These are phyloP conservation scores for Euphorbia corollata DNA, from an alignment of 441 rosid genomes.

Conservation along the genomic window DNA sequence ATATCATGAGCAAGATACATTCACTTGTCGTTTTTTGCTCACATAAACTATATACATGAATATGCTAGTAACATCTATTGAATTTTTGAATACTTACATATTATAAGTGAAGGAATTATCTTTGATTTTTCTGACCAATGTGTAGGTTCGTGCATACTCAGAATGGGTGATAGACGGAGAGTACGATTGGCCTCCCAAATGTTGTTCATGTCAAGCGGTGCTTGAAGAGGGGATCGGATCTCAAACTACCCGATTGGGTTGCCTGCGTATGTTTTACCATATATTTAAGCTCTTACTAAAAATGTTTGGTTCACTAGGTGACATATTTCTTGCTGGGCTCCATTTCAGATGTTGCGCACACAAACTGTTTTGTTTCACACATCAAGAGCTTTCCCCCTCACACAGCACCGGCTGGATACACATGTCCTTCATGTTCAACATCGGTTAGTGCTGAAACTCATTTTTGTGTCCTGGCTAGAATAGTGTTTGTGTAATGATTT, in stretches of 20 bases:
- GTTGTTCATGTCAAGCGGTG: constrained; percentile 69
- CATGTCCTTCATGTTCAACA: constrained; percentile 79
- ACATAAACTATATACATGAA: background rate
- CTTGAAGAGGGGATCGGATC: constrained; percentile 61
- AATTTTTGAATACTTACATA: background rate
- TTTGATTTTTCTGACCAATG: constrained; percentile 10
- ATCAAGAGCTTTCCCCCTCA: constrained; percentile 84
- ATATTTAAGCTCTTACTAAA: constrained; percentile 12
- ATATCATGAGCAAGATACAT: background rate
- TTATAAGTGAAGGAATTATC: constrained; percentile 1
- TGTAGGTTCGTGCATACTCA: constrained; percentile 88
- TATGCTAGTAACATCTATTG: constrained; percentile 9
- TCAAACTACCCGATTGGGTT: constrained; percentile 87
- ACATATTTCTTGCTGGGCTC: constrained; percentile 16
- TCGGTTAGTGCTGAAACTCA: constrained; percentile 43
- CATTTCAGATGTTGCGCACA: constrained; percentile 70
- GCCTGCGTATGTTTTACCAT: constrained; percentile 69
- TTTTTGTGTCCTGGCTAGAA: background rate
- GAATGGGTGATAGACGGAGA: constrained; percentile 99
- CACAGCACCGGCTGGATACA: constrained; percentile 94
- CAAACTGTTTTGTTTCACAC: constrained; percentile 75
- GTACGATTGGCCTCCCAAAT: constrained; percentile 89
- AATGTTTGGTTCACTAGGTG: constrained; percentile 17
- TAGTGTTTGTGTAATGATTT: background rate
- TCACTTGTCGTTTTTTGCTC: background rate